Conservation (phyloP, 805 yeast species). For the Lachancea quebecensis region DNA sequence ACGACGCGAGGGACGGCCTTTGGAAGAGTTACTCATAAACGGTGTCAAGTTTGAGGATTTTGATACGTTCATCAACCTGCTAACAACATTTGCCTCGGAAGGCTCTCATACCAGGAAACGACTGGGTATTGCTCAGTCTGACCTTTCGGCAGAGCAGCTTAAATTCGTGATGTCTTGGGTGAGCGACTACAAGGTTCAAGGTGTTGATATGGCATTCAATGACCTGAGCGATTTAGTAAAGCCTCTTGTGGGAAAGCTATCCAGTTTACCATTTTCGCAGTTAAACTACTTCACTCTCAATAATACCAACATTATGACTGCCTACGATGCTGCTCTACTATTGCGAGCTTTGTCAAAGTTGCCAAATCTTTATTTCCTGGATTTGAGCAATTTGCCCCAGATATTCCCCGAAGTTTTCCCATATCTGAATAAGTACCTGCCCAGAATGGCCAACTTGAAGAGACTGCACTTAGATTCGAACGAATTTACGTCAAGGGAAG, state of each 20-base stretch:
- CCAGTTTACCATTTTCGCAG: conserved; percentile 15
- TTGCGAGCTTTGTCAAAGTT: conserved; percentile 46
- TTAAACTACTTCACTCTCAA: conserved; percentile 54
- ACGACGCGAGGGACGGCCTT: conserved; percentile 52
- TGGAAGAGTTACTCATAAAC: conserved; percentile 71
- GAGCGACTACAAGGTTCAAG: conserved; percentile 36
- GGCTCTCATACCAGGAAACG: conserved; percentile 31
- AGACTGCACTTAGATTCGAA: conserved; percentile 70
- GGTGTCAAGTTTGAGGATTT: conserved; percentile 61
- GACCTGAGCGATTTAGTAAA: conserved; percentile 40
- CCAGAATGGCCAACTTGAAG: conserved; percentile 55
- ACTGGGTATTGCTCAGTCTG: conserved; percentile 73
- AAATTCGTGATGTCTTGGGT: conserved; percentile 55
- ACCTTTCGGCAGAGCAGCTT: conserved; percentile 51
- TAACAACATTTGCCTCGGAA: conserved; percentile 48
- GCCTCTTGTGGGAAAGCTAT: conserved; percentile 20
- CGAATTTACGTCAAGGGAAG: conserved; percentile 46
- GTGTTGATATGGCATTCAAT: conserved; percentile 81
- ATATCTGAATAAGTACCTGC: conserved; percentile 55
- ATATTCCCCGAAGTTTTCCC: conserved; percentile 58
- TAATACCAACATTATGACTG: conserved; percentile 51
- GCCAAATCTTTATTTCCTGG: conserved; percentile 62
- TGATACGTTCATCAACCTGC: conserved; percentile 44
- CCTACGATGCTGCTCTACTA: conserved; percentile 43
- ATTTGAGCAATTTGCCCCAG: conserved; percentile 61